phyloP scores from a whole-genome alignment of 805 yeast genomes.

The Saccharomycopsis fodiens region DNA sequence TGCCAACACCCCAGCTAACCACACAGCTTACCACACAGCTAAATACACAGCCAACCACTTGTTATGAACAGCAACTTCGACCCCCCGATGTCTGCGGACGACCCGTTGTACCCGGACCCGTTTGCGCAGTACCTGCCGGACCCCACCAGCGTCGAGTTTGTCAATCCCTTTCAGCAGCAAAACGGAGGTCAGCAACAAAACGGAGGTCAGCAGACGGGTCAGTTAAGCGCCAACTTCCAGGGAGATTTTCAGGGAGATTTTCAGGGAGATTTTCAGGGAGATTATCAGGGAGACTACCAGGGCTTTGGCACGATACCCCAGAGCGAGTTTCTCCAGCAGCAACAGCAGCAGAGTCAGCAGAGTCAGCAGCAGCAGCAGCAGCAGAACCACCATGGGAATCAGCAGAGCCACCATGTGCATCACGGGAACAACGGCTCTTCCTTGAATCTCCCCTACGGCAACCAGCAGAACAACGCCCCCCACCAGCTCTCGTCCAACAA shows the following conservation, averaged over 20 bases:
- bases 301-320: too few relatives aligned
- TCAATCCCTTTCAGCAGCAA: slow-evolving; percentile 12
- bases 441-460: too few relatives aligned
- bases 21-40: slow-evolving; percentile 9
- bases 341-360: not conserved
- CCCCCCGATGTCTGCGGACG: not conserved
- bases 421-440: too few relatives aligned
- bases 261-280: too few relatives aligned
- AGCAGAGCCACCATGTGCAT: not conserved
- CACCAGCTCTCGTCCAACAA: not conserved
- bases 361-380: slow-evolving; percentile 5
- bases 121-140: not conserved
- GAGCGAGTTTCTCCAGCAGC: too few relatives aligned
- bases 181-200: too few relatives aligned
- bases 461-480: too few relatives aligned
- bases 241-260: too few relatives aligned
- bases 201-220: too few relatives aligned
- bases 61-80: not conserved
- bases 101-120: not conserved
- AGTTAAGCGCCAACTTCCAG: too few relatives aligned
- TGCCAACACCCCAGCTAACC: not conserved
- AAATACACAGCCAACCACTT: slow-evolving; percentile 2
- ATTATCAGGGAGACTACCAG: too few relatives aligned
- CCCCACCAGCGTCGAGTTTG: slow-evolving; percentile 8
- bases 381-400: not conserved